Evolutionary conservation across 257 asterid species (phyloP), one percentile per base, ranked within the genome.

Genomic region (Solanum clarkiae): DNA sequence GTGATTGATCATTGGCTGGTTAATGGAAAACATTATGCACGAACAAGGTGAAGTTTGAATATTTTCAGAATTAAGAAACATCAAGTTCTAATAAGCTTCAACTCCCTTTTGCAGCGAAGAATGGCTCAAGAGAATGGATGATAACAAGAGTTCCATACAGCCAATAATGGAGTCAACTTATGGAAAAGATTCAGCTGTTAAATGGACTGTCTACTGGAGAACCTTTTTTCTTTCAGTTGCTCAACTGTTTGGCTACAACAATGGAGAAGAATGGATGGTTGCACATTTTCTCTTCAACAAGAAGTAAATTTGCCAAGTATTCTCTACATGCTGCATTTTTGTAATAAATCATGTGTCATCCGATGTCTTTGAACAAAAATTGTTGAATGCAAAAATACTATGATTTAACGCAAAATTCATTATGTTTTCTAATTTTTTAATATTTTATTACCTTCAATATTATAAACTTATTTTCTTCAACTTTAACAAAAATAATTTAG

Each of bases 251-350:
- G 93, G 90, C 16, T 95, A 92, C 93, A 92, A 91, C 84, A 84
- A 94, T 83, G 98, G 99, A 80, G 99, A 94, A 88, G 98, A 96
- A 87, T 96, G 98, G 98, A 93, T 96, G 98, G 95, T 95, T 40
- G 89, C 92, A 2, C 97, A 91, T 85, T 93, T 93, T 88, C 94
- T 94, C 87, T 94, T 94, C 93, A 94, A 92, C 89, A 94, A 90
- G 90, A 95, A 91, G 84, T 90, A 71, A 84, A 14, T 62, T 82
- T 26, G 2, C 0, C 81, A 75, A 75, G 24, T 24, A 75, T 75
- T 75, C 44, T 2, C 62, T 14, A 0, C 42, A 24, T 20, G 80
- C 42, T 36, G 42, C 42, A 36, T 36, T 36, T 36, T 36, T 36
- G 1, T 36, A 36, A 36, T 36, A 36, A 36, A 36, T 36, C 40